phyloP scores from a whole-genome alignment of 75 land plant genomes.

The Pseudotsuga menziesii region DNA sequence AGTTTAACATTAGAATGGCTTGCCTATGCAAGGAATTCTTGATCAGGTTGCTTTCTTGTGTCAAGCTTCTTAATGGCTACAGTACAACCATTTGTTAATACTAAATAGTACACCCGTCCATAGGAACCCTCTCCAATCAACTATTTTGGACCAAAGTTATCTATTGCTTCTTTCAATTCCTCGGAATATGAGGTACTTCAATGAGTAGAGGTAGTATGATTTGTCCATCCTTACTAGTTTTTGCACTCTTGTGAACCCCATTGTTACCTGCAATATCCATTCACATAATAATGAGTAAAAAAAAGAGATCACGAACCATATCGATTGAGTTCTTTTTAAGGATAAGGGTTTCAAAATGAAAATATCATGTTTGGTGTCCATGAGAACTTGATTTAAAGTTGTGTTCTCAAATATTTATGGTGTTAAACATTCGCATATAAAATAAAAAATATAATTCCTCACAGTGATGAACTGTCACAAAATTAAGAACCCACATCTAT shows the following conservation, averaged over 20 bases:
- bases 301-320: background rate
- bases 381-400: background rate
- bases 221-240: slow-evolving; percentile 32
- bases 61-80: slow-evolving; percentile 87
- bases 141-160: slow-evolving; percentile 66
- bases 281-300: background rate
- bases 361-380: background rate
- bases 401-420: background rate
- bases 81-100: slow-evolving; percentile 56
- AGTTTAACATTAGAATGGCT: background rate
- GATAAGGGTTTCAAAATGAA: background rate
- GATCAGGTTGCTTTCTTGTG: slow-evolving; percentile 69
- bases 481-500: background rate
- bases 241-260: slow-evolving; percentile 22
- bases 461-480: background rate
- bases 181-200: slow-evolving; percentile 64
- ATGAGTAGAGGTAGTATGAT: slow-evolving; percentile 54
- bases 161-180: slow-evolving; percentile 71
- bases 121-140: slow-evolving; percentile 94
- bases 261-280: slow-evolving; percentile 22
- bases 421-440: background rate
- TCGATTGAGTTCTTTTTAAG: background rate
- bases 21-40: slow-evolving; percentile 85
- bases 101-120: slow-evolving; percentile 79
- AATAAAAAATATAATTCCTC: background rate